Evolutionary conservation across 1,284 basidiomycete genomes (phyloP), one percentile per base, ranked within the genome.

Genomic region (Erythrobasidium hasegawianum): DNA sequence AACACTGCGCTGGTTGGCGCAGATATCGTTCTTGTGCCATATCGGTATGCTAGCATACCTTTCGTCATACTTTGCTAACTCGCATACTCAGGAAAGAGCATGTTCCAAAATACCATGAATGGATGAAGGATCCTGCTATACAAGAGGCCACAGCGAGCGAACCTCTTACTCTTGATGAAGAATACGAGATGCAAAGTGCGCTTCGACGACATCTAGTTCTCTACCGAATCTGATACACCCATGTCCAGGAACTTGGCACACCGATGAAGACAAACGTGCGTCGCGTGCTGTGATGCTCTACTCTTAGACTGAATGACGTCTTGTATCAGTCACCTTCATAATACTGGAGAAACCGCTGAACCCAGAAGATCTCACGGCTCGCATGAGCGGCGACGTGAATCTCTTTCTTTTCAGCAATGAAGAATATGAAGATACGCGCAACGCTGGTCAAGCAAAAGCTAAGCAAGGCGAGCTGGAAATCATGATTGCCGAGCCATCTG

Each of bases 381-480:
- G 81, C 10, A 94, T 96, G 92, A 81, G 90, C 14, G 94, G 94
- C 33, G 93, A 97, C 75, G 90, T 94, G 45, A 97, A 97, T 75
- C 78, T 96, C 27, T 96, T 97, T 76, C 78, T 96, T 62, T 86
- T 86, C 24, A 84, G 85, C 39, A 74, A 78, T 78, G 2, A 72
- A 72, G 70, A 69, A 5, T 74, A 72, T 7, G 69, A 73, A 10
- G 77, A 78, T 16, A 81, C 29, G 81, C 81, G 27, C 85, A 40
- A 1, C 39, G 54, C 29, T 55, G 59, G 29, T 58, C 60, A 41
- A 22, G 49, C n/a, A 14, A 26, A 27, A 53, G 18, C 9, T 7
- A 40, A 24, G 13, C 53, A 83, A 20, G 81, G 84, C 20, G 90
- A 93, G 73, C 79, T 82, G 64, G 83, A 85, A 75, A 85, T 94